Evolutionary conservation across 441 rosid genomes (phyloP), one percentile per base, ranked within the genome.

Genomic region (Manihot esculenta): DNA sequence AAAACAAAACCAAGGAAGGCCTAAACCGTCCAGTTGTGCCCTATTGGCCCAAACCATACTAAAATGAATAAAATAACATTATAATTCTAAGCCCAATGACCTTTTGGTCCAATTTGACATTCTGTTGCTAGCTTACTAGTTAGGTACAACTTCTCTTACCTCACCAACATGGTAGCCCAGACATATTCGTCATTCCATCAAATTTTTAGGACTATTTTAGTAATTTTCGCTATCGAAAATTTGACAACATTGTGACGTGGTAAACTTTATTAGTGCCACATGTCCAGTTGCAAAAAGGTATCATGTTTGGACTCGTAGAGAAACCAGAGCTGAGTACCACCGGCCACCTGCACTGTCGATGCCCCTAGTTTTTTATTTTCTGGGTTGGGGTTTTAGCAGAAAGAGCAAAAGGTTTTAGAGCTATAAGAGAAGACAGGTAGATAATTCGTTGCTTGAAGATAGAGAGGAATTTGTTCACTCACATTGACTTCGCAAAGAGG

Each of bases 381-480:
- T 3, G 56, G 10, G 15, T 7, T 62, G 33, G 57, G 58, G 44
- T 56, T 72, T 26, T 58, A 44, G 24, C 62, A 48, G 38, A 48
- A 10, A 64, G 14, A 17, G 55, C 62, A 42, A 13, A 57, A 64
- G 75, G 53, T 30, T 44, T 53, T 54, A 71, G 54, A 71, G 66
- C 23, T 38, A 41, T 4, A 38, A 38, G n/a, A 14, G 7, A 3
- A 55, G 26, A 26, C n/a, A n/a, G n/a, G 5, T 7, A 23, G 58
- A 23, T 17, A 57, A 27, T 42, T n/a, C 44, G 1, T 63, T 17
- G 63, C 69, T 63, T 72, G 27, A 38, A 41, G 21, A 60, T 41
- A 44, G 70, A 56, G 66, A 63, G 58, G 60, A 56, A 57, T 57
- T 14, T 8, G 27, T 0, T 13, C 5, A 26, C 9, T 38, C 42